Percentiles rank a stretch among this genome's conserved stretches.
Evolutionary conservation across 148 eudicot genomes (phyloP).

Genomic region (Polygonum aviculare): DNA sequence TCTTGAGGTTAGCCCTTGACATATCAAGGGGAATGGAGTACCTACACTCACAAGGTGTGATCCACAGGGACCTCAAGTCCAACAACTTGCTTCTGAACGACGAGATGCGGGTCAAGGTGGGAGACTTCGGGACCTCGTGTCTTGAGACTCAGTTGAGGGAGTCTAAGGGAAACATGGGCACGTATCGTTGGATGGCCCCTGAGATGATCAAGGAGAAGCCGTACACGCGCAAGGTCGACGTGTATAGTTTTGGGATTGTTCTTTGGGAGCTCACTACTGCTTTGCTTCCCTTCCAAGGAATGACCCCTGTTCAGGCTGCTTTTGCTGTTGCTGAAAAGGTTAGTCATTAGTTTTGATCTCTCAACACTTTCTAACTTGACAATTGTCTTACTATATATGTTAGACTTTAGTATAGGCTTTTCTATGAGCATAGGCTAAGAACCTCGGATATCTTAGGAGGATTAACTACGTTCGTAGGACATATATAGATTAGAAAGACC

Average conservation of each 20-base stretch:
- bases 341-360: neutral
- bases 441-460: too few species aligned
- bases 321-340: conserved; percentile 97
- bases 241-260: conserved; percentile 92
- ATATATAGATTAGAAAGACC: too few species aligned
- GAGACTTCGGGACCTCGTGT: conserved; percentile 94
- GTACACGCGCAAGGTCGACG: conserved; percentile 82
- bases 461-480: too few species aligned
- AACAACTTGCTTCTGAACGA: conserved; percentile 84
- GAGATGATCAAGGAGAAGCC: conserved; percentile 95
- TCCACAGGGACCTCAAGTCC: conserved; percentile 88
- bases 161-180: conserved; percentile 88
- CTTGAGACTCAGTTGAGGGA: conserved; percentile 82
- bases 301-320: conserved; percentile 99
- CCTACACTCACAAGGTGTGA: conserved; percentile 94
- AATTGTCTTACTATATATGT: too few species aligned
- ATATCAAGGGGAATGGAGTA: conserved; percentile 96
- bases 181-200: conserved; percentile 98
- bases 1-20: conserved; percentile 84
- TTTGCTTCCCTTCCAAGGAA: conserved; percentile 94
- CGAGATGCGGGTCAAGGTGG: conserved; percentile 96
- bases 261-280: conserved; percentile 96
- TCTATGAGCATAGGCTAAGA: too few species aligned
- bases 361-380: neutral
- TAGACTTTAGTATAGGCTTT: too few species aligned